Percentiles rank a stretch among this genome's conserved stretches.
These are phyloP conservation scores for Phalaenopsis hybrid DNA, from an alignment of 116 monocot species.

Conservation along the genomic window DNA sequence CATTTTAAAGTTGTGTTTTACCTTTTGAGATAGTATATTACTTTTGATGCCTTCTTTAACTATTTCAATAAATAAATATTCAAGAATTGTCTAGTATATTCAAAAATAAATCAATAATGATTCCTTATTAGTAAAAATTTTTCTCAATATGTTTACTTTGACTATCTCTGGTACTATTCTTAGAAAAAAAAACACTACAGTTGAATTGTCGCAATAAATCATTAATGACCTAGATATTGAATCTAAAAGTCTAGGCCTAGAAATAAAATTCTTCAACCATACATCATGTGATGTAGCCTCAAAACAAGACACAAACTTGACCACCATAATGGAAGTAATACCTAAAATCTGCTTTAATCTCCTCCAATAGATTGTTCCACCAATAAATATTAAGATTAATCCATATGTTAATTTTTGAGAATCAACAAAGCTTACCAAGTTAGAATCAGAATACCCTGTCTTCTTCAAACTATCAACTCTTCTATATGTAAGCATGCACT, in stretches of 20 bases:
- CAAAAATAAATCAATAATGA: too few relatives aligned
- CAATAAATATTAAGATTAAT: not conserved
- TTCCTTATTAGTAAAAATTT: not conserved
- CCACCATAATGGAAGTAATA: not conserved
- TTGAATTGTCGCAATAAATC: slow-evolving; percentile 8
- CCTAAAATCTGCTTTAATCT: not conserved
- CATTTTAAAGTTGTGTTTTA: too few relatives aligned
- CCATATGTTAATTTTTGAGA: not conserved
- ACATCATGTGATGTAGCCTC: slow-evolving; percentile 8
- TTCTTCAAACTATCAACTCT: not conserved
- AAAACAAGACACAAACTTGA: slow-evolving; percentile 9
- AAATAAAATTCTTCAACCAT: slow-evolving; percentile 15
- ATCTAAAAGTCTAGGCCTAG: slow-evolving; percentile 13
- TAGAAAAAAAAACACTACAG: slow-evolving; percentile 7
- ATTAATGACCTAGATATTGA: slow-evolving; percentile 5
- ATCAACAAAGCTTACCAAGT: not conserved
- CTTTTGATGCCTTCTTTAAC: too few relatives aligned
- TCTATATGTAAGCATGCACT: not conserved
- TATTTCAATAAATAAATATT: too few relatives aligned
- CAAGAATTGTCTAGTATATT: too few relatives aligned
- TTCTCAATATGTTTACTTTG: not conserved
- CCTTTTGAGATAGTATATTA: too few relatives aligned
- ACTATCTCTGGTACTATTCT: slow-evolving; percentile 10
- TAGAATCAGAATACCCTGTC: not conserved
- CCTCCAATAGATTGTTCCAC: not conserved